phyloP scores from a whole-genome alignment of 176 grass and related monocot species.

The Stipa capillata region DNA sequence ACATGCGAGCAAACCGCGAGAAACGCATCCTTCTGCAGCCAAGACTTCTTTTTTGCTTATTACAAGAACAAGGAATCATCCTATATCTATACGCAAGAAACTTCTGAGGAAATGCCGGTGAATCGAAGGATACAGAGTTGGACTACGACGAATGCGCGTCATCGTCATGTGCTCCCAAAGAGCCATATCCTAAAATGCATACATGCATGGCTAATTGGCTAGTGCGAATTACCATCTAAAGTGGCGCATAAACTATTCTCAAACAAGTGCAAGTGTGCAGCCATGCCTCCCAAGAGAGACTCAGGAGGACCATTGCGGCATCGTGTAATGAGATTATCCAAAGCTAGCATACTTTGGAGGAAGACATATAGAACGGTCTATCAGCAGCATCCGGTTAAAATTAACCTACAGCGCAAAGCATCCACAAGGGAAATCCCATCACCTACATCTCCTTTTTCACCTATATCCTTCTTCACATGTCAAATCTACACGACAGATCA shows the following conservation, averaged over 20 bases:
- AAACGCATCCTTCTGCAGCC: too few species aligned
- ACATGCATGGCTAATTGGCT: not conserved
- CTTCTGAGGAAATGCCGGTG: not conserved
- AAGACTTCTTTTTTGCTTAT: not conserved
- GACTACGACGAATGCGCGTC: too few species aligned
- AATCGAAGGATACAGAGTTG: too few species aligned
- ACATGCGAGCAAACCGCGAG: too few species aligned
- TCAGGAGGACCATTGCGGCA: not conserved
- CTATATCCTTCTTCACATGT: slow-evolving; percentile 56
- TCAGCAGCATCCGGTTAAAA: slow-evolving; percentile 24
- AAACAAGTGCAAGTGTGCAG: not conserved
- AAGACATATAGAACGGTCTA: slow-evolving; percentile 3
- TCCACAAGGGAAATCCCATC: slow-evolving; percentile 8
- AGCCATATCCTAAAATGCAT: not conserved
- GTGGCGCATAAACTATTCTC: not conserved
- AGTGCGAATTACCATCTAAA: not conserved
- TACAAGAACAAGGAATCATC: not conserved
- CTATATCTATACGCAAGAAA: not conserved
- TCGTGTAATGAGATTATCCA: not conserved
- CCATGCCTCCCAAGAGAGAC: not conserved
- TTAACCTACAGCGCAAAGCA: slow-evolving; percentile 7
- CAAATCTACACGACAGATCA: slow-evolving; percentile 60
- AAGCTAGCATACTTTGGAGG: not conserved
- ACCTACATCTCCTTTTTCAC: slow-evolving; percentile 39
- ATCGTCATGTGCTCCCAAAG: not conserved